Conservation (phyloP, 257 asterid genomes). For the Nicotiana otophora region DNA sequence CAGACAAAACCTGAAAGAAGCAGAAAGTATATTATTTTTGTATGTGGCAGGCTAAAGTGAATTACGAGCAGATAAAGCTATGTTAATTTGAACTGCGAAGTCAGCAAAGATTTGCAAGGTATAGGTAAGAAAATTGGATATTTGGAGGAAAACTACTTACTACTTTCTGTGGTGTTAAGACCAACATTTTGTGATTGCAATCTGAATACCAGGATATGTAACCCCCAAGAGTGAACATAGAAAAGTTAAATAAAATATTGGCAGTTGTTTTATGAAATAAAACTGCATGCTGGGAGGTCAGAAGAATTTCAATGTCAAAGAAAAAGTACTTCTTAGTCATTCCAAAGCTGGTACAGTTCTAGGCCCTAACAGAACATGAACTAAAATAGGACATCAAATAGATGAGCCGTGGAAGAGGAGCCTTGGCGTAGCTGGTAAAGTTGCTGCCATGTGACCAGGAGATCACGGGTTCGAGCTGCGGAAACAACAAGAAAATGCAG, state of each 20-base stretch:
- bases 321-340: not conserved
- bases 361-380: not conserved
- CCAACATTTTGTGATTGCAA: not conserved
- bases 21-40: not conserved
- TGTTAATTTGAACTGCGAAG: not conserved
- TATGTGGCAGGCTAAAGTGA: not conserved
- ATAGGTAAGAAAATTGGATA: not conserved
- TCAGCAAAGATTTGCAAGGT: not conserved
- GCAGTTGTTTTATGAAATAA: not conserved
- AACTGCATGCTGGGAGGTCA: not conserved
- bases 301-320: not conserved
- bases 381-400: not conserved
- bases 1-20: slow-evolving; percentile 57
- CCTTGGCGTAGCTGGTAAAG: too few species aligned
- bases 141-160: not conserved
- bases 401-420: not conserved
- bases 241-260: not conserved
- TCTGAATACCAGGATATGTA: not conserved
- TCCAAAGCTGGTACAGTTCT: not conserved
- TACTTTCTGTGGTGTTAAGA: not conserved
- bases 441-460: too few species aligned
- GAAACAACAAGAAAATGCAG: too few species aligned
- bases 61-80: not conserved
- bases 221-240: not conserved
- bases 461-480: too few species aligned